Evolutionary conservation across 2,329 filamentous ascomycete species (phyloP).

Genomic region (Cryoendolithus antarcticus): DNA sequence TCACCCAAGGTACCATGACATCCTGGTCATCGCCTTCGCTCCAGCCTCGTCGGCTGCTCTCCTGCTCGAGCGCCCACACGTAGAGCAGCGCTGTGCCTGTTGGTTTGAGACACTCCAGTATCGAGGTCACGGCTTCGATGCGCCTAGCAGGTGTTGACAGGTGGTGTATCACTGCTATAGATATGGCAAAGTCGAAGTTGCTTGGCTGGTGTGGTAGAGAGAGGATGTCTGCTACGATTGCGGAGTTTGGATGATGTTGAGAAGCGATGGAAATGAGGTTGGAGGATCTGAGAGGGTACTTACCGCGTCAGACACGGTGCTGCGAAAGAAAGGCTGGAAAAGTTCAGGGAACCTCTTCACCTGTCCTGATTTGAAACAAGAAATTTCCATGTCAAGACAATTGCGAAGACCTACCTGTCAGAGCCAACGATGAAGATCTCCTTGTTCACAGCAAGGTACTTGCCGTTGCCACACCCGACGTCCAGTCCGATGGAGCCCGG

Average conservation of each 20-base stretch:
- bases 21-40: constrained; percentile 74
- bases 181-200: constrained; percentile 77
- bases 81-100: constrained; percentile 66
- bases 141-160: constrained; percentile 66
- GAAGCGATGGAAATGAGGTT: constrained; percentile 47
- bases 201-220: constrained; percentile 60
- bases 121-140: constrained; percentile 55
- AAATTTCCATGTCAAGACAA: too few species aligned
- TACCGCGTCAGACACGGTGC: constrained; percentile 9
- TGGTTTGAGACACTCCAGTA: constrained; percentile 53
- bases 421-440: constrained; percentile 70
- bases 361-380: too few species aligned
- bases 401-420: constrained; percentile 67
- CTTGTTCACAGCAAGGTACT: constrained; percentile 74
- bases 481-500: constrained; percentile 74
- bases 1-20: constrained; percentile 90
- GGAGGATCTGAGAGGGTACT: constrained; percentile 35
- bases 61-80: constrained; percentile 93
- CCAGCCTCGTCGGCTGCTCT: constrained; percentile 76
- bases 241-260: constrained; percentile 49
- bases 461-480: constrained; percentile 92
- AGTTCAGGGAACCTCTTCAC: too few species aligned
- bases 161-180: constrained; percentile 90
- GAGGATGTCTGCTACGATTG: constrained; percentile 70
- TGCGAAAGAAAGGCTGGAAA: background rate